These are phyloP conservation scores for Neurospora africana DNA, from an alignment of 495 filamentous ascomycete species.

Conservation along the genomic window DNA sequence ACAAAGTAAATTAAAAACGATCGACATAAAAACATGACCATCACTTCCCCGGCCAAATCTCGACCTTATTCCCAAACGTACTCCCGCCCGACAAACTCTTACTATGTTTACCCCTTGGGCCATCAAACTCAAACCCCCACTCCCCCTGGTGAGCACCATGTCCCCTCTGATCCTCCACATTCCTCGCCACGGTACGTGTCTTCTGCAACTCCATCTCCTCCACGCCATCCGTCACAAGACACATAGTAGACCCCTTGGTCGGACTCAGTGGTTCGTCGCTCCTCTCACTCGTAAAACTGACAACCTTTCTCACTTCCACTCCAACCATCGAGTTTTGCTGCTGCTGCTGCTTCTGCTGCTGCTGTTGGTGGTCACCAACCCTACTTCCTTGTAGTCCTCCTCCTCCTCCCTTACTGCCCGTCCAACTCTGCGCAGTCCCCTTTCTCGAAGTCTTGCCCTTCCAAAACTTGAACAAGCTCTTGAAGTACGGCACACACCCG, in stretches of 20 bases:
- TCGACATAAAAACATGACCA: not conserved
- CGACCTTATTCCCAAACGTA: not conserved
- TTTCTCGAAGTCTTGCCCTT: not conserved
- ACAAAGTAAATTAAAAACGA: not conserved
- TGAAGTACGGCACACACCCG: constrained; percentile 29
- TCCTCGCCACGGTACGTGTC: not conserved
- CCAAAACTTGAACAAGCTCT: constrained; percentile 20
- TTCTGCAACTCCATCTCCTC: not conserved
- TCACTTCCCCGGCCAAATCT: not conserved
- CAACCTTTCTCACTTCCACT: not conserved
- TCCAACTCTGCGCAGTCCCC: no score
- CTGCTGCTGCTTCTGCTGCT: not conserved
- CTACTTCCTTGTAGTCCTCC: no score
- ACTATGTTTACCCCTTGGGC: not conserved
- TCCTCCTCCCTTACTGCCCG: no score
- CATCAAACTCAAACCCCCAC: not conserved
- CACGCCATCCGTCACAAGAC: not conserved
- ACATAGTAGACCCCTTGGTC: not conserved
- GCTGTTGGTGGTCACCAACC: no score
- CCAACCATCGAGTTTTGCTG: not conserved
- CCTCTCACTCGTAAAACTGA: not conserved
- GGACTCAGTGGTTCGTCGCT: not conserved
- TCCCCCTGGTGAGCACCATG: not conserved
- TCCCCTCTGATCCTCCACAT: not conserved
- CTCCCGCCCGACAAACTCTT: not conserved